phyloP scores from a whole-genome alignment of 1,139 yeast genomes.

The Eremothecium gossypii region DNA sequence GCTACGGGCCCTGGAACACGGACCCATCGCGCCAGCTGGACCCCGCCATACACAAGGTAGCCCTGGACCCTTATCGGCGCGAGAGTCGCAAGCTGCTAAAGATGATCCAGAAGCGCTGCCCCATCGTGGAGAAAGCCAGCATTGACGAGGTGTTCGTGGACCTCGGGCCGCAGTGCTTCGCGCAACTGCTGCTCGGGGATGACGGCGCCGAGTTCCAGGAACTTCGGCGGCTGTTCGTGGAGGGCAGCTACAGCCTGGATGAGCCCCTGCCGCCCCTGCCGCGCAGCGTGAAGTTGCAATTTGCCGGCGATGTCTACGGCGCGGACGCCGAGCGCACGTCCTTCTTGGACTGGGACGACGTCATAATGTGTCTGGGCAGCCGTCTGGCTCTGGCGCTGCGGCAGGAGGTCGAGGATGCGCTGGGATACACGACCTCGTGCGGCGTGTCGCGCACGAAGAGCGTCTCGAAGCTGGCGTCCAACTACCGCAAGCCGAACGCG shows the following conservation, averaged over 20 bases:
- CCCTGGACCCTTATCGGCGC: constrained; percentile 82
- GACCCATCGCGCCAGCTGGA: constrained; percentile 27
- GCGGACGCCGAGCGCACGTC: constrained; percentile 13
- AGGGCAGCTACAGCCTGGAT: constrained; percentile 24
- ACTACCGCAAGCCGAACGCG: constrained; percentile 71
- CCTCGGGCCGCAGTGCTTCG: constrained; percentile 49
- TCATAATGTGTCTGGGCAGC: constrained; percentile 59
- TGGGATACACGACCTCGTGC: constrained; percentile 84
- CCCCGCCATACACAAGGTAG: constrained; percentile 63
- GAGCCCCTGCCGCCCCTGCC: constrained; percentile 47
- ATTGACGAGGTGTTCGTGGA: constrained; percentile 90
- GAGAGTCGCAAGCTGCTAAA: constrained; percentile 74
- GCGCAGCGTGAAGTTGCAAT: constrained; percentile 21
- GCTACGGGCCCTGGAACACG: constrained; percentile 30
- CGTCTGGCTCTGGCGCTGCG: constrained; percentile 48
- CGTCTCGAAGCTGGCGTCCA: constrained; percentile 85
- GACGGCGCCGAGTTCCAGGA: constrained; percentile 30
- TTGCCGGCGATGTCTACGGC: constrained; percentile 19
- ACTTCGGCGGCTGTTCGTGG: constrained; percentile 14
- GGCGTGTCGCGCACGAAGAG: constrained; percentile 73
- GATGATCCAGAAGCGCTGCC: constrained; percentile 48
- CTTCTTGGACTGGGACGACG: constrained; percentile 77
- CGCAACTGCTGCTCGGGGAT: constrained; percentile 23
- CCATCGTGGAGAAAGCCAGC: constrained; percentile 81
- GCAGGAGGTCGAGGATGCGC: constrained; percentile 38